Conservation (phyloP, 768 basidiomycete species). For the Serpula lacrymans region DNA sequence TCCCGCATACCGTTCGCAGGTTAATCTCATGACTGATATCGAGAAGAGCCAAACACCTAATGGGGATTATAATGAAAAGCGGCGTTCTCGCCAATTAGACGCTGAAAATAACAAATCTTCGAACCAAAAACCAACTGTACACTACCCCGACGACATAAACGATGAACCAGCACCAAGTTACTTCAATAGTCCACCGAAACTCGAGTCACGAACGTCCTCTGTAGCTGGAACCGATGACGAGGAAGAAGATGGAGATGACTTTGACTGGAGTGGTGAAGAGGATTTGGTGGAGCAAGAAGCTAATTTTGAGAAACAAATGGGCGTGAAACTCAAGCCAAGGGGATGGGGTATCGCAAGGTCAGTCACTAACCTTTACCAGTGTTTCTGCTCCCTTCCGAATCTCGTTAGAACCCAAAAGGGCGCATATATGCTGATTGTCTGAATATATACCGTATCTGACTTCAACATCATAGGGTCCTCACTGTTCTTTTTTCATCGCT, state of each 20-base stretch:
- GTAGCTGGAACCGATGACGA: constrained; percentile 55
- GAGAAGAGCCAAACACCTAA: constrained; percentile 6
- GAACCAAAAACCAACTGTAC: constrained; percentile 41
- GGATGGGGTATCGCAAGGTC: constrained; percentile 58
- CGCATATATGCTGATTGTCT: background rate
- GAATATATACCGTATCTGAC: too few species aligned
- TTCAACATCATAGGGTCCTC: constrained; percentile 42
- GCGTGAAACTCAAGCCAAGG: constrained; percentile 37
- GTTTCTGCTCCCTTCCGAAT: background rate
- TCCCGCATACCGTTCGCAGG: constrained; percentile 19
- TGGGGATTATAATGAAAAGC: constrained; percentile 4
- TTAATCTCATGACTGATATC: constrained; percentile 17
- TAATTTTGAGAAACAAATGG: constrained; percentile 61
- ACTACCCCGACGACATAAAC: constrained; percentile 47
- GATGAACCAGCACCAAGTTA: constrained; percentile 18
- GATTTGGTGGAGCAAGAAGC: constrained; percentile 70
- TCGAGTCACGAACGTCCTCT: constrained; percentile 40
- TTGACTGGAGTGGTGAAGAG: constrained; percentile 78
- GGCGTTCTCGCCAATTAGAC: constrained; percentile 1
- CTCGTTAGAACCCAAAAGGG: background rate
- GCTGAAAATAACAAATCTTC: constrained; percentile 7
- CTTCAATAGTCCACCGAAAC: constrained; percentile 25
- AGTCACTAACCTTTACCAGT: too few species aligned
- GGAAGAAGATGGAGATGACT: constrained; percentile 53
- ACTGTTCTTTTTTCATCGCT: constrained; percentile 68